Evolutionary conservation across 1,284 basidiomycete species (phyloP).

Genomic region (Apiotrichum veenhuisii): DNA sequence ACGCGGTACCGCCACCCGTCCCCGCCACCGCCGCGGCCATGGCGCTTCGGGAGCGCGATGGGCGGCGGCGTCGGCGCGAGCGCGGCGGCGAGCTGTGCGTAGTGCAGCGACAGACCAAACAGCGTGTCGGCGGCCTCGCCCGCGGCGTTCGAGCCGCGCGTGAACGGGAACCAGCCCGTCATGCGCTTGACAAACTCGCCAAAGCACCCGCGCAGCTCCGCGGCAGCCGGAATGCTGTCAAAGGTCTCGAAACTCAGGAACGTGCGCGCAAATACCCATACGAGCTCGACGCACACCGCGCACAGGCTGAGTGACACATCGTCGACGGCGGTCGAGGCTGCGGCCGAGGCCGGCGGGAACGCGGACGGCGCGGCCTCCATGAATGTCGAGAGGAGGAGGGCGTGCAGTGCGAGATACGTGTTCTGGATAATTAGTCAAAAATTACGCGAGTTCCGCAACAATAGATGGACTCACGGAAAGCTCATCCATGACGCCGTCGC

Average conservation of each 20-base stretch:
- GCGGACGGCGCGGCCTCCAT: constrained; percentile 77
- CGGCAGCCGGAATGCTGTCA: constrained; percentile 1
- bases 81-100: constrained; percentile 44
- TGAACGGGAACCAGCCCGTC: constrained; percentile 78
- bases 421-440: constrained; percentile 18
- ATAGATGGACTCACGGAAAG: constrained; percentile 24
- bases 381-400: constrained; percentile 73
- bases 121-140: constrained; percentile 10
- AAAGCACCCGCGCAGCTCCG: constrained; percentile 23
- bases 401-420: constrained; percentile 59
- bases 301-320: constrained; percentile 61
- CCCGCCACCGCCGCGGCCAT: too few species aligned
- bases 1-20: constrained; percentile 28
- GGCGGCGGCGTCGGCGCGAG: constrained; percentile 28
- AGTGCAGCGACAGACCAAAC: constrained; percentile 58
- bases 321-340: constrained; percentile 21
- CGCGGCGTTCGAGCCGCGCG: background rate
- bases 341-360: constrained; percentile 57
- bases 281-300: constrained; percentile 60
- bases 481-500: constrained; percentile 20
- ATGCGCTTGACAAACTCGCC: constrained; percentile 52
- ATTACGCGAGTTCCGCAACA: too few species aligned
- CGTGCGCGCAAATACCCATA: constrained; percentile 62
- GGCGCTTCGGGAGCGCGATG: constrained; percentile 15
- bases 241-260: constrained; percentile 42